Evolutionary conservation across 345 rosid genomes (phyloP).

Genomic region (Pistacia atlantica): DNA sequence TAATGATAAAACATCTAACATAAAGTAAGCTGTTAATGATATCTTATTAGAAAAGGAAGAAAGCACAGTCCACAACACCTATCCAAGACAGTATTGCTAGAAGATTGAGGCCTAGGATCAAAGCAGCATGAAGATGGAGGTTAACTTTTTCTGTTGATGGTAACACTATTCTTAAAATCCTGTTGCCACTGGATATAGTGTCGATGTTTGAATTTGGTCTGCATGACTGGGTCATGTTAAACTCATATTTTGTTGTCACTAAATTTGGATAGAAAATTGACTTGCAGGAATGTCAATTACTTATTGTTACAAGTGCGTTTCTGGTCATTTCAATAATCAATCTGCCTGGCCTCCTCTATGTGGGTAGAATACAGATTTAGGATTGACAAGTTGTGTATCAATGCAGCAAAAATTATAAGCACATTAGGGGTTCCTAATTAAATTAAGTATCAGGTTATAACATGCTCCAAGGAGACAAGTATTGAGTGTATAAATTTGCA

Average conservation of each 20-base stretch:
- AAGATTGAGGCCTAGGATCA: slow-evolving; percentile 29
- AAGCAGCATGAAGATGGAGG: slow-evolving; percentile 16
- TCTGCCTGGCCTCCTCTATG: background rate
- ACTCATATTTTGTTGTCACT: background rate
- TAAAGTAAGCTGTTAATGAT: background rate
- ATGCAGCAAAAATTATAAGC: no score
- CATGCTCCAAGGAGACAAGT: no score
- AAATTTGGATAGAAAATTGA: background rate
- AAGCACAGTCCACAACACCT: background rate
- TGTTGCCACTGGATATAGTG: background rate
- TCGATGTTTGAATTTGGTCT: slow-evolving; percentile 2
- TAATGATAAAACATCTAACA: background rate
- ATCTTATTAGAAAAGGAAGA: background rate
- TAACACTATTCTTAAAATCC: background rate
- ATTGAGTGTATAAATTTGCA: no score
- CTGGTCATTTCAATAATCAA: background rate
- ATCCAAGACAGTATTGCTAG: slow-evolving; percentile 26
- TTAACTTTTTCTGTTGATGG: background rate
- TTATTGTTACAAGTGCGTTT: background rate
- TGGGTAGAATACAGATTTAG: no score
- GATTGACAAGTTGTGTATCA: no score
- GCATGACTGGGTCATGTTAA: background rate
- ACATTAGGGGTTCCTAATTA: no score
- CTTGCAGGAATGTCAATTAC: slow-evolving; percentile 7
- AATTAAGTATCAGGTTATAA: no score